Conservation (phyloP, 1,284 basidiomycete species). For the Trametes hirsuta region DNA sequence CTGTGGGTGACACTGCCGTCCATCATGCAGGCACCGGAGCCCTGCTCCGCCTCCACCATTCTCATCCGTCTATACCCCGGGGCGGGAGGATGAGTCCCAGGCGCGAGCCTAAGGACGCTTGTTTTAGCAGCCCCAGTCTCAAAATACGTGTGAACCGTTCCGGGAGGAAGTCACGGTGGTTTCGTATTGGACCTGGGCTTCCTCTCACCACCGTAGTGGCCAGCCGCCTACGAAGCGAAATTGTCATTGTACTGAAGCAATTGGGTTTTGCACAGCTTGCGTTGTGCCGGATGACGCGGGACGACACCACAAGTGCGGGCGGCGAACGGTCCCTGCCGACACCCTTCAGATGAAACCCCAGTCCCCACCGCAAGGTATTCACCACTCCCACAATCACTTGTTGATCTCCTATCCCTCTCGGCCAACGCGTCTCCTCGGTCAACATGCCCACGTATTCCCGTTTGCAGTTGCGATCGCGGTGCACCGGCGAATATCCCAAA, state of each 20-base stretch:
- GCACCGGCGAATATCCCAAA: neutral
- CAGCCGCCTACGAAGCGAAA: neutral
- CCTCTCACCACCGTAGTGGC: neutral
- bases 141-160: no score
- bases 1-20: slow-evolving; percentile 1
- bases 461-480: neutral
- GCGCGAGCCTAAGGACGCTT: no score
- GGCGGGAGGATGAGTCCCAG: neutral
- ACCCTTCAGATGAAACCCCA: neutral
- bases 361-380: neutral
- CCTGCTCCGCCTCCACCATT: slow-evolving; percentile 2
- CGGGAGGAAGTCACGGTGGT: neutral
- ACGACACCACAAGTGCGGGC: neutral
- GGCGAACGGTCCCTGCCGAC: neutral
- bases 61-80: neutral
- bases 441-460: neutral
- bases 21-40: slow-evolving; percentile 2
- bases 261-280: slow-evolving; percentile 1
- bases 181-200: neutral
- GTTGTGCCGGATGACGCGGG: neutral
- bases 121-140: no score
- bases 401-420: neutral
- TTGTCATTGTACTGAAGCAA: neutral
- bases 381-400: neutral
- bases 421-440: neutral